phyloP scores from a whole-genome alignment of 306 rosid species.

The Rosa rugosa region DNA sequence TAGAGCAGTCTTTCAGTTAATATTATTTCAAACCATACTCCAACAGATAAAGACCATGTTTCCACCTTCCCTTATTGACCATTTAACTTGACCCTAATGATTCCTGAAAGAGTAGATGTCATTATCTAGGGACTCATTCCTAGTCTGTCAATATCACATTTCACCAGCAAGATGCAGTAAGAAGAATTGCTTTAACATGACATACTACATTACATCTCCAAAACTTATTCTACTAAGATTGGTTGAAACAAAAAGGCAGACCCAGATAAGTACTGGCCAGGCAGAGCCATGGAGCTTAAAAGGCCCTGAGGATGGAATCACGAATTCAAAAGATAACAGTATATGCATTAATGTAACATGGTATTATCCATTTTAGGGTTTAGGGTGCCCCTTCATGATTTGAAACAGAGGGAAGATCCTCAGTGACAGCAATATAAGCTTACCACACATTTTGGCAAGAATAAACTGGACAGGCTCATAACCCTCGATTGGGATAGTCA shows the following conservation, averaged over 20 bases:
- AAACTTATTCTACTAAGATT: neutral
- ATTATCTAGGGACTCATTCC: constrained; percentile 12
- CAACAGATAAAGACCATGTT: neutral
- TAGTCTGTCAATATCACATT: neutral
- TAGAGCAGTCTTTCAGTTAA: neutral
- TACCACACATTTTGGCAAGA: constrained; percentile 86
- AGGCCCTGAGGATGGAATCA: neutral
- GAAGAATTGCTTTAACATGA: neutral
- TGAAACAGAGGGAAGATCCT: neutral
- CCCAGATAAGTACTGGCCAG: neutral
- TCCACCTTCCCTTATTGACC: neutral
- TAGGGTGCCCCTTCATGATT: neutral
- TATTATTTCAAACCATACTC: neutral
- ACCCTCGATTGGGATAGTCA: constrained; percentile 80
- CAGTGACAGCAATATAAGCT: constrained; percentile 27
- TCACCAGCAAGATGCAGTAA: neutral
- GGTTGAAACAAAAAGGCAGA: neutral
- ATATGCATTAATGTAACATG: neutral
- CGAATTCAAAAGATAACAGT: neutral
- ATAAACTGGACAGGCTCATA: constrained; percentile 73
- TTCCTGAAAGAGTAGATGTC: constrained; percentile 11
- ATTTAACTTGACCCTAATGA: neutral
- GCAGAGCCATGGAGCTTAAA: neutral
- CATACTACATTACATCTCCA: neutral
- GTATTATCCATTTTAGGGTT: neutral